Base-by-base conservation (phyloP, 176 grass and related monocot species). In the Secale cereale region DNA sequence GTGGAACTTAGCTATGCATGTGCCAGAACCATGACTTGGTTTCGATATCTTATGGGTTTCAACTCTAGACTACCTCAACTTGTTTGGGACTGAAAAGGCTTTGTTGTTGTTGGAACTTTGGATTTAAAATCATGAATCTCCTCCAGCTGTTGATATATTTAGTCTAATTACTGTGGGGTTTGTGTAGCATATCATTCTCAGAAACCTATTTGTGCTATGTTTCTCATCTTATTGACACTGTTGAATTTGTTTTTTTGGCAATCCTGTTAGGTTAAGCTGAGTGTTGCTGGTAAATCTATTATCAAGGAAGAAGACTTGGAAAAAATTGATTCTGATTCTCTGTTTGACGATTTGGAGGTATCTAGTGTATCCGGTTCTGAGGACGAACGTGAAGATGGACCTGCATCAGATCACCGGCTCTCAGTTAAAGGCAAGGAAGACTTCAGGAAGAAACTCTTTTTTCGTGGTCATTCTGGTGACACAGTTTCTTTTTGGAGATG, bases 351-450 rank as follows among this genome's bases (percentile, higher is more conserved):
- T 70, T 88, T 98, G 50, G 97, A 98, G 28, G 85, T 98, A 82
- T 98, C 97, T 27, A 98, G 97, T 83, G 91, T 98, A 61, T 98
- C 97, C 72, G 97, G 97, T 70, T 98, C 97, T 59, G 97, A 98
- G 75, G 91, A 92, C 4, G 97, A 98, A 78, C 76, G 69, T 54
- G 97, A 95, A 77, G 90, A 89, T 76, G 83, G 15, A 50, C 59
- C 83, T 81, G 48, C 85, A 64, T 86, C 64, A 35, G 79, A 88
- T 41, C 78, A 45, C 37, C 65, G 59, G n/a, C 77, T 90, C 28
- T 78, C 81, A 39, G 31, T 66, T 60, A 95, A 88, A 95, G 90
- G 85, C 63, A 94, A 66, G 87, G 92, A 94, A 64, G 70, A 80
- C 17, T 93, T 91, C 39, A 94, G 83, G 81, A 92, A 94, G 83